A percentile compares a stretch with the other conserved stretches of the same genome.
Conservation (phyloP, 148 eudicot species). For the Dysphania ambrosioides region DNA sequence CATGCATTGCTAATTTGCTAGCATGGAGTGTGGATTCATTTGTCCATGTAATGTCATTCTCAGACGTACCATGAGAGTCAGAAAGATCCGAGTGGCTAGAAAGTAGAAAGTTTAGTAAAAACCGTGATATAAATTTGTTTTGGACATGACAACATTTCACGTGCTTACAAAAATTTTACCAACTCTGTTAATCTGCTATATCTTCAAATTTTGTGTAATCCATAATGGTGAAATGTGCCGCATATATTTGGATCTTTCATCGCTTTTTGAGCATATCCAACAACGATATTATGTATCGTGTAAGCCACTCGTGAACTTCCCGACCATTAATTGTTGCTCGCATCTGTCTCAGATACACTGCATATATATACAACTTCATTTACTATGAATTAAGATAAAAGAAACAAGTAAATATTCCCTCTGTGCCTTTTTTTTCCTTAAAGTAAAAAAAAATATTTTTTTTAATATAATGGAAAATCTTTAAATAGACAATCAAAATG, state of each 20-base stretch:
- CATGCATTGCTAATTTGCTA: too few relatives aligned
- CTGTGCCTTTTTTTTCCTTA: too few relatives aligned
- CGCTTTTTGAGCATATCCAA: constrained; percentile 1
- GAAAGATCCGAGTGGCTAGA: neutral
- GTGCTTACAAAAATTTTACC: neutral
- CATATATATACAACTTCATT: too few relatives aligned
- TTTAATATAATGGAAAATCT: too few relatives aligned
- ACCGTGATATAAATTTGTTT: constrained; percentile 32
- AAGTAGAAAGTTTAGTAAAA: neutral
- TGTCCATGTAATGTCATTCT: constrained; percentile 7
- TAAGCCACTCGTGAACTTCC: constrained; percentile 21
- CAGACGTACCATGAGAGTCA: neutral
- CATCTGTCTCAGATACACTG: neutral
- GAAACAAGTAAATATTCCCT: too few relatives aligned
- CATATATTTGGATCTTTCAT: constrained; percentile 8
- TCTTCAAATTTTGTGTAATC: neutral
- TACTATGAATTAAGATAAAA: too few relatives aligned
- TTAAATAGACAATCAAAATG: too few relatives aligned
- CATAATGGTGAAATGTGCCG: constrained; percentile 18
- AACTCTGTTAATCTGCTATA: neutral
- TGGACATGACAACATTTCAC: constrained; percentile 17
- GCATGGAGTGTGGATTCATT: too few relatives aligned
- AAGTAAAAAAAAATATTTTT: too few relatives aligned
- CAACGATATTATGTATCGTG: neutral
- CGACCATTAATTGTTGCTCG: neutral